Conservation (phyloP, 2,329 filamentous ascomycete genomes). For the Plenodomus lindquistii region DNA sequence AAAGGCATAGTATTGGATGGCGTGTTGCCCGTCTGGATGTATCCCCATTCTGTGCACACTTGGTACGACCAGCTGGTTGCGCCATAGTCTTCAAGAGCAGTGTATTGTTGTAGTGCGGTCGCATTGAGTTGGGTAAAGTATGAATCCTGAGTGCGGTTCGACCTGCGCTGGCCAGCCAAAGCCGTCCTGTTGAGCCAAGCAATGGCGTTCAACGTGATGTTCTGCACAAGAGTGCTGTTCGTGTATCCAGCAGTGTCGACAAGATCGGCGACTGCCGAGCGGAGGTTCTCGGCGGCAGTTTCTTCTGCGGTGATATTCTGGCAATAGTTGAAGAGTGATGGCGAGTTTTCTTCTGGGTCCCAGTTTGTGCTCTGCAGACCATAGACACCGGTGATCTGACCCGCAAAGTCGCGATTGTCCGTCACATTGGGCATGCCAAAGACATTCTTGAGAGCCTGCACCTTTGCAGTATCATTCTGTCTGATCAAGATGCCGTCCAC, state of each 20-base stretch:
- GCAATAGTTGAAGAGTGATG: constrained; percentile 56
- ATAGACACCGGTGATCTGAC: constrained; percentile 51
- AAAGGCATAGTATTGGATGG: constrained; percentile 68
- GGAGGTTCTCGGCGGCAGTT: constrained; percentile 39
- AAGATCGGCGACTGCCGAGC: constrained; percentile 49
- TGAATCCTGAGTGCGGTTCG: constrained; percentile 49
- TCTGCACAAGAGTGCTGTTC: constrained; percentile 49
- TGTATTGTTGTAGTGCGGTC: constrained; percentile 30
- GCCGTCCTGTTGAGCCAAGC: constrained; percentile 56
- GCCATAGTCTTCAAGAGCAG: constrained; percentile 20
- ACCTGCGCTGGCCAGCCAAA: constrained; percentile 45
- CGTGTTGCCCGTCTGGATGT: constrained; percentile 72
- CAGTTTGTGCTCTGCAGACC: constrained; percentile 60
- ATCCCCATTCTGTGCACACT: constrained; percentile 67
- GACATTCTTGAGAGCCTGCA: constrained; percentile 54
- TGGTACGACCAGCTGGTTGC: constrained; percentile 60
- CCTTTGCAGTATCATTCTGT: constrained; percentile 50
- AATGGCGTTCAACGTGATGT: constrained; percentile 60
- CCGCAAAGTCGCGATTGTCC: constrained; percentile 59
- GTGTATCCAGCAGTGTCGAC: constrained; percentile 55
- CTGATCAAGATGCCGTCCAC: constrained; percentile 62
- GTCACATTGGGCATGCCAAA: constrained; percentile 58
- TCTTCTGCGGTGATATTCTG: constrained; percentile 56
- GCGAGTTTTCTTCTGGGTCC: constrained; percentile 59
- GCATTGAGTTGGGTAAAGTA: constrained; percentile 57